Evolutionary conservation across 495 filamentous ascomycete species (phyloP).

Genomic region (Penicillium ochrochloron): DNA sequence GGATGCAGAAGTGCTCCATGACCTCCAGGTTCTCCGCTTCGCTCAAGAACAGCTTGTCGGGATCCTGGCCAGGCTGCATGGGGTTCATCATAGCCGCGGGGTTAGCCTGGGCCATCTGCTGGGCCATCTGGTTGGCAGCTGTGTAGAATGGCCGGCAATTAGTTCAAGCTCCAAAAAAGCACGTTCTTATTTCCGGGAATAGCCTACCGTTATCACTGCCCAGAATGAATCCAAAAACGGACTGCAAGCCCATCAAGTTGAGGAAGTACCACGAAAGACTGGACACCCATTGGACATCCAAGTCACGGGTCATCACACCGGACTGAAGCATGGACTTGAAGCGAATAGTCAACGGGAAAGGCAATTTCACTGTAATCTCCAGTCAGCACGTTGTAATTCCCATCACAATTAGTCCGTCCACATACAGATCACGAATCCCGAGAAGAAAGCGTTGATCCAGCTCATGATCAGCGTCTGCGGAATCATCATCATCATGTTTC

Average conservation of each 20-base stretch:
- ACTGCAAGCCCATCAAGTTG: conserved; percentile 93
- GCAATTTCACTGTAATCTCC: conserved; percentile 79
- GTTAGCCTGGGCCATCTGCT: conserved; percentile 87
- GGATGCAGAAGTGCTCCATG: conserved; percentile 85
- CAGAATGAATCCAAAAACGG: conserved; percentile 96
- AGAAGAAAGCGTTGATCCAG: conserved; percentile 99
- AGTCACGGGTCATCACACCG: conserved; percentile 90
- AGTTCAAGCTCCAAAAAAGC: background rate
- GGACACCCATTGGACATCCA: conserved; percentile 98
- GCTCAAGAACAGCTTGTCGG: conserved; percentile 86
- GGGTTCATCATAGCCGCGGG: conserved; percentile 70
- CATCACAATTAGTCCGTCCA: conserved; percentile 23
- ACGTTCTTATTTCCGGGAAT: background rate
- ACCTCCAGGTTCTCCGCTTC: conserved; percentile 97
- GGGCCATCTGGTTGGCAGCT: conserved; percentile 94
- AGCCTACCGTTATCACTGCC: conserved; percentile 89
- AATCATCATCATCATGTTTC: conserved; percentile 99
- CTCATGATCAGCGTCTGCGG: conserved; percentile 99
- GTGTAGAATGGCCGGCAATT: conserved; percentile 18
- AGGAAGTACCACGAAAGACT: conserved; percentile 98
- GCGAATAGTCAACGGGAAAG: conserved; percentile 94
- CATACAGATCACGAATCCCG: conserved; percentile 94
- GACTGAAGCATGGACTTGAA: conserved; percentile 99
- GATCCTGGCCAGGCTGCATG: conserved; percentile 93
- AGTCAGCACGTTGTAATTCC: conserved; percentile 24